Percentiles rank a stretch among this genome's conserved stretches.
These are phyloP conservation scores for Colletotrichum tabaci DNA, from an alignment of 2,329 filamentous ascomycete species.

Conservation along the genomic window DNA sequence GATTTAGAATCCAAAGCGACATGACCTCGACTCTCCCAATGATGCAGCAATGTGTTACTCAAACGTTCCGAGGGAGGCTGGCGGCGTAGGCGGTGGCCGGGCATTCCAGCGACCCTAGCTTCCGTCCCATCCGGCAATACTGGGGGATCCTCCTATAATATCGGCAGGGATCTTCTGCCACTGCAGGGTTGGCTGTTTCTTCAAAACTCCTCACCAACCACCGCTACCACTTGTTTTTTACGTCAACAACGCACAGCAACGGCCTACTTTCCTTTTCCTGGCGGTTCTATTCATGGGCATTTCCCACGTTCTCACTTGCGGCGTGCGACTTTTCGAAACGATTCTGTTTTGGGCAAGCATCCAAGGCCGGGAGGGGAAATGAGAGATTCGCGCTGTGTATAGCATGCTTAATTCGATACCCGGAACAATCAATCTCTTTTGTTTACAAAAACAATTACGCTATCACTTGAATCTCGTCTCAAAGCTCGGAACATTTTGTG, in stretches of 20 bases:
- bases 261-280: constrained; percentile 35
- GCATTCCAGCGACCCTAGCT: constrained; percentile 30
- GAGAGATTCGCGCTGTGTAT: constrained; percentile 29
- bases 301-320: constrained; percentile 27
- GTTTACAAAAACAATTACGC: neutral
- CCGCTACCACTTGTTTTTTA: constrained; percentile 18
- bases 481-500: neutral
- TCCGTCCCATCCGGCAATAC: constrained; percentile 33
- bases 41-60: neutral
- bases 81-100: constrained; percentile 9
- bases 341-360: constrained; percentile 23
- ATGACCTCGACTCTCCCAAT: constrained; percentile 4
- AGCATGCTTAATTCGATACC: constrained; percentile 43
- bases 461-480: neutral
- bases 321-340: constrained; percentile 26
- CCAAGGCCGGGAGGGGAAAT: neutral
- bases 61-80: neutral
- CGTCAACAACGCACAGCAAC: constrained; percentile 37
- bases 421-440: constrained; percentile 41
- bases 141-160: constrained; percentile 2
- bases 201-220: neutral
- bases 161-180: constrained; percentile 13
- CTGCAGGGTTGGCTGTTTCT: constrained; percentile 15
- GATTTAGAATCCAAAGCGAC: constrained; percentile 17
- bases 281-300: constrained; percentile 14